These are phyloP conservation scores for Primulina huaijiensis DNA, from an alignment of 257 asterid species.

Conservation along the genomic window DNA sequence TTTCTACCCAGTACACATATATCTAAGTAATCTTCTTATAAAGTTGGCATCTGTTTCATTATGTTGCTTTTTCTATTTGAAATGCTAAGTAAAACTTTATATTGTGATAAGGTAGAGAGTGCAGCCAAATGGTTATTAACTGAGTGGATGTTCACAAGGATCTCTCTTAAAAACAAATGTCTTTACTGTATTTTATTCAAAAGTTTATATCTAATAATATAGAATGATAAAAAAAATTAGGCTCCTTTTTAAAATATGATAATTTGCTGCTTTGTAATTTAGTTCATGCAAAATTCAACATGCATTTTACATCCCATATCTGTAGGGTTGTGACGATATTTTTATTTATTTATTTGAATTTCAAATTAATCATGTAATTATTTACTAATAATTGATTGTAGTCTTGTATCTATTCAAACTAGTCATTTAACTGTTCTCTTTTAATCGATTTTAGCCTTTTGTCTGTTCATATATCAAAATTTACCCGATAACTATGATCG, in stretches of 20 bases:
- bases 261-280: too few relatives aligned
- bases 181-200: constrained; percentile 6
- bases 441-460: too few relatives aligned
- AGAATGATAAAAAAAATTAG: not conserved
- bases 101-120: constrained; percentile 7
- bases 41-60: not conserved
- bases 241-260: not conserved
- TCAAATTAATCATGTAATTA: too few relatives aligned
- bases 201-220: not conserved
- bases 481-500: too few relatives aligned
- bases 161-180: not conserved
- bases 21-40: constrained; percentile 14
- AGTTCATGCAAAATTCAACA: too few relatives aligned
- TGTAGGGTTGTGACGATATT: too few relatives aligned
- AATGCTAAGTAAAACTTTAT: constrained; percentile 4
- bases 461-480: too few relatives aligned
- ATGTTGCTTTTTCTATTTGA: constrained; percentile 1
- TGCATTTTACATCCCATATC: too few relatives aligned
- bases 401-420: too few relatives aligned
- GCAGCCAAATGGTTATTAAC: not conserved
- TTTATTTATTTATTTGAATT: too few relatives aligned
- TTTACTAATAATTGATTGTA: too few relatives aligned
- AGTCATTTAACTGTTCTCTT: too few relatives aligned
- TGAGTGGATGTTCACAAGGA: not conserved
- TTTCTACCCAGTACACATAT: constrained; percentile 13